Base-by-base conservation (phyloP, 768 basidiomycete genomes). In the Hygrophoropsis aurantiaca region DNA sequence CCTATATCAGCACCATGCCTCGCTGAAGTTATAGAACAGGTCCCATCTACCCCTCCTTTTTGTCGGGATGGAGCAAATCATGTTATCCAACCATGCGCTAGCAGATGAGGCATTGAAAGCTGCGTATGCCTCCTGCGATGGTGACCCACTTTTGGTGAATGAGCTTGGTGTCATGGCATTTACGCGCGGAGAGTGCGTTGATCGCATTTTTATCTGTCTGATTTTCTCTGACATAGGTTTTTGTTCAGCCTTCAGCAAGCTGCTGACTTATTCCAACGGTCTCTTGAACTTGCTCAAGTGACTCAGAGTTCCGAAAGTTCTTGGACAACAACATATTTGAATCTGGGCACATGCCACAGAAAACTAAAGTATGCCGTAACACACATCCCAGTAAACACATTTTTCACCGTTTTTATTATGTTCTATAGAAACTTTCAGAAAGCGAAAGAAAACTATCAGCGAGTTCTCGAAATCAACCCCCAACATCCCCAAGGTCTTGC, bases 51-150 rank as follows among this genome's bases (percentile, higher is more conserved):
- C 97, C 1, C 73, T 97, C 36, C 82, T 94, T 68, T 98, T 94
- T 61, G 91, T 98, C 38, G 97, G 95, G 5, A 98, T 97, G 94
- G 95, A 99, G 66, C 90, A 98, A 55, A 90, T 99, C 30, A 85
- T 87, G 60, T 74, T 99, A 6, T 88, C 86, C 23, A 92, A 97
- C 52, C 76, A 82, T 53, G 61, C 67, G 19, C 74, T 92, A 37
- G 97, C 97, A 4, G 85, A 90, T 40, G 95, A 98, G 59, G 89
- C 95, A 15, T 75, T 99, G 34, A 76, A 81, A 51, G 90, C 94
- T 1, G 87, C 94, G 4, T 72, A 84, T 55, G 68, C 75, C 3
- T 85, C 94, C 72, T 94, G 94, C 60, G 79, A 87, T 51, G 82
- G 80, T 8, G 97, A 99, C 59, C 94, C 97, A 30, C 70, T 97